A percentile compares a stretch with the other conserved stretches of the same genome.
phyloP scores from a whole-genome alignment of 176 grass and related monocot genomes.

The Coix lacrymajobi region DNA sequence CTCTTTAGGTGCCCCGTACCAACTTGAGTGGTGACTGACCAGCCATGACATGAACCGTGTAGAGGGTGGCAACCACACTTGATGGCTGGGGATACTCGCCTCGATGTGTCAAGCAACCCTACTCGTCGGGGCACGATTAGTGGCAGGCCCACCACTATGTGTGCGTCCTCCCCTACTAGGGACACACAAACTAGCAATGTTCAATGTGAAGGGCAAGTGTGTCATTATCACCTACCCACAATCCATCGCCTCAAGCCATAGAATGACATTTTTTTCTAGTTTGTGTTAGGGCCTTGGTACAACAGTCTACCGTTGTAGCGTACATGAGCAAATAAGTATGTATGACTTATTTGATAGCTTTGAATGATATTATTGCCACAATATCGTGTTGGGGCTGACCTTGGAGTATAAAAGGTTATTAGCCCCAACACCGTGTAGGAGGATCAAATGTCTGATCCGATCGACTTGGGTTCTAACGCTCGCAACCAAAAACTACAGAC shows the following conservation, averaged over 20 bases:
- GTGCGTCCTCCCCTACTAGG: not conserved
- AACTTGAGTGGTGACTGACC: too few relatives aligned
- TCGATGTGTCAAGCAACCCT: not conserved
- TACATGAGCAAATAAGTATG: not conserved
- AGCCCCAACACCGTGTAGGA: too few relatives aligned
- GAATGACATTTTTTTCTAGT: not conserved
- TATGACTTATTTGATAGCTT: not conserved
- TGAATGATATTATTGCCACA: not conserved
- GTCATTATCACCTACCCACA: not conserved
- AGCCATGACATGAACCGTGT: too few relatives aligned
- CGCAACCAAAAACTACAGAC: not conserved
- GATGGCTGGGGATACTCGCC: not conserved
- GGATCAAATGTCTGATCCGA: not conserved
- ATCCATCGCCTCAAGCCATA: not conserved
- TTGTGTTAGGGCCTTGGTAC: not conserved
- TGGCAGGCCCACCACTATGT: not conserved
- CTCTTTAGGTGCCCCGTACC: not conserved
- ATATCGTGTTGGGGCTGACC: too few relatives aligned
- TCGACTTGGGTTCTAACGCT: not conserved
- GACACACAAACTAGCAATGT: not conserved
- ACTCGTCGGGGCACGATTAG: not conserved
- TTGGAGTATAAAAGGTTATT: too few relatives aligned
- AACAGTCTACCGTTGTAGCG: not conserved
- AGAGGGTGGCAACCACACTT: not conserved
- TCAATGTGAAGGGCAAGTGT: not conserved